phyloP scores from a whole-genome alignment of 2,329 filamentous ascomycete species.

The Rhynchosporium graminicola region DNA sequence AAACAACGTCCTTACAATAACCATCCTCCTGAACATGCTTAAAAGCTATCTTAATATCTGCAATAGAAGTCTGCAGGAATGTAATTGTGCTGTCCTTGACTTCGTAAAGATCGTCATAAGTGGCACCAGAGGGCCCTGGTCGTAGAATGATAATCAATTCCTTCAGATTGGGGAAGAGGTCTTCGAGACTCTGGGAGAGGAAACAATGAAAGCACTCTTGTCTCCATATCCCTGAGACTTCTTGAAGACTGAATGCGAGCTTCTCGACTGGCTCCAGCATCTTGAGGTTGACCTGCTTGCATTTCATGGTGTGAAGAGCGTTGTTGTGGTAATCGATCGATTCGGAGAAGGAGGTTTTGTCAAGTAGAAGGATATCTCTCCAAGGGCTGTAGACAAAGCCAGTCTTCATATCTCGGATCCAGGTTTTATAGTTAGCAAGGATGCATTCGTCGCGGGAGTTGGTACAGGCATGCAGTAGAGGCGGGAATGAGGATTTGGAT shows the following conservation, averaged over 20 bases:
- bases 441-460: conserved; percentile 10
- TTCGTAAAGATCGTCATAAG: conserved; percentile 17
- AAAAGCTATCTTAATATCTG: neutral
- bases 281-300: neutral
- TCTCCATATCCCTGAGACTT: conserved; percentile 11
- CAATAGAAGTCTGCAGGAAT: neutral
- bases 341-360: conserved; percentile 7
- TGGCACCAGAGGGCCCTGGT: conserved; percentile 4
- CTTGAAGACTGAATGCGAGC: conserved; percentile 11
- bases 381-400: conserved; percentile 10
- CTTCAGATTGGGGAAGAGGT: conserved; percentile 13
- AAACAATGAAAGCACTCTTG: conserved; percentile 19
- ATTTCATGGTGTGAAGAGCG: conserved; percentile 11
- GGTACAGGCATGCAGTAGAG: conserved; percentile 4
- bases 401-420: neutral
- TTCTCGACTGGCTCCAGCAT: neutral
- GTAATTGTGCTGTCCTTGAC: neutral
- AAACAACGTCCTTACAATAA: neutral
- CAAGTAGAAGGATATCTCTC: conserved; percentile 15
- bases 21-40: conserved; percentile 8
- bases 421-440: conserved; percentile 5
- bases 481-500: conserved; percentile 4
- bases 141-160: conserved; percentile 20
- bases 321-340: conserved; percentile 10
- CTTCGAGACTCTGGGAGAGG: neutral